Conservation (phyloP, 352 stramenopile species). For the Globisporangium middletonii region DNA sequence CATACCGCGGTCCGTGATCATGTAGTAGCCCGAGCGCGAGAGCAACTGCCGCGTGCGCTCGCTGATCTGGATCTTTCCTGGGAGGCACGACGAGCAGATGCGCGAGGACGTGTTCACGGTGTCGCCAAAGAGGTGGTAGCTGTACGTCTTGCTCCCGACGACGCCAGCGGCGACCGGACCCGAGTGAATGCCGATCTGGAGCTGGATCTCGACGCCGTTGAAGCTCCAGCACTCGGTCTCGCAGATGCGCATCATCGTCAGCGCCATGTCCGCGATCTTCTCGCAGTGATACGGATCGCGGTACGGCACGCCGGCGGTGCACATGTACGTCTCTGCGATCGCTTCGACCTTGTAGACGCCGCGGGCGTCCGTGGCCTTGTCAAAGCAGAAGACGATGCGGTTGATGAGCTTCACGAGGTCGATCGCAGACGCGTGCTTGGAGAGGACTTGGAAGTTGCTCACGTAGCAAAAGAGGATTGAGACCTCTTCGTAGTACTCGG, state of each 20-base stretch:
- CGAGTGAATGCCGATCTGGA: slow-evolving; percentile 82
- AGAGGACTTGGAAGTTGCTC: slow-evolving; percentile 73
- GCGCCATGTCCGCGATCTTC: slow-evolving; percentile 71
- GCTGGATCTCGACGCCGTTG: slow-evolving; percentile 64
- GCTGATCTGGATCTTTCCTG: slow-evolving; percentile 69
- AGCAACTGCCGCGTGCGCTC: slow-evolving; percentile 46
- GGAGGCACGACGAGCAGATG: slow-evolving; percentile 63
- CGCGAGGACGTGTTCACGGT: slow-evolving; percentile 80
- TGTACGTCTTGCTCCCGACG: slow-evolving; percentile 73
- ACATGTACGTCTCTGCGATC: slow-evolving; percentile 86
- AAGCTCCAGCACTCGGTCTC: slow-evolving; percentile 69
- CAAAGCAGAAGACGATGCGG: slow-evolving; percentile 83
- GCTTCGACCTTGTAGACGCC: slow-evolving; percentile 86
- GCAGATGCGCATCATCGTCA: slow-evolving; percentile 65
- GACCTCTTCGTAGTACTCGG: slow-evolving; percentile 73
- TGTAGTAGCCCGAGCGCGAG: slow-evolving; percentile 34
- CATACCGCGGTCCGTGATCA: slow-evolving; percentile 50
- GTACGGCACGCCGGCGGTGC: slow-evolving; percentile 46
- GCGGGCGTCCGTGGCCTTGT: slow-evolving; percentile 61
- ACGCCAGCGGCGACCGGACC: slow-evolving; percentile 77
- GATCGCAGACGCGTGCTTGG: slow-evolving; percentile 55
- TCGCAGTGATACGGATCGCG: slow-evolving; percentile 66
- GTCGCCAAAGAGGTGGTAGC: slow-evolving; percentile 84
- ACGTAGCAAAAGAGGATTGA: slow-evolving; percentile 83
- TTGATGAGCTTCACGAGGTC: slow-evolving; percentile 85